A percentile compares a stretch with the other conserved stretches of the same genome.
phyloP scores from a whole-genome alignment of 2,329 filamentous ascomycete genomes.

The Emergomyces pasteurianus region DNA sequence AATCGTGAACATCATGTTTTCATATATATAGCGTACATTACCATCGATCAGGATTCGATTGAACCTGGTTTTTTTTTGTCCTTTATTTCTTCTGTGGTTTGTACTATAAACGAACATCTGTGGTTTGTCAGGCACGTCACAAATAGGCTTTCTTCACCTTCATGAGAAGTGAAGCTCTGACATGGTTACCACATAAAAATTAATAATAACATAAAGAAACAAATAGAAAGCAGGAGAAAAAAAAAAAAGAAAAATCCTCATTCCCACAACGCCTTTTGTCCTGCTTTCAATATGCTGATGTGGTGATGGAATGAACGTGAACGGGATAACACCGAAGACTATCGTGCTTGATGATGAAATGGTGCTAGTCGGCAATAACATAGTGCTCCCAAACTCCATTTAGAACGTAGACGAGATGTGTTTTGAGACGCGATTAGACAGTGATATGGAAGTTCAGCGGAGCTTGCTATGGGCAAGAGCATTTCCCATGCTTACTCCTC shows the following conservation, averaged over 20 bases:
- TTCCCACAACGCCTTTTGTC: not conserved
- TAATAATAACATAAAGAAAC: not conserved
- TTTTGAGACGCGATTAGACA: not conserved
- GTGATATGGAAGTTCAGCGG: not conserved
- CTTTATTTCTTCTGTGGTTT: not conserved
- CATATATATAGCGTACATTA: not conserved
- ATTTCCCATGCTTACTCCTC: conserved; percentile 23
- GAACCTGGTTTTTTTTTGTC: not conserved
- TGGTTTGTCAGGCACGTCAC: not conserved
- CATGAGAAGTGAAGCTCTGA: not conserved
- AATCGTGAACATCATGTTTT: not conserved
- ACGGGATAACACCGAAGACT: not conserved
- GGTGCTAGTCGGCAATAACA: not conserved
- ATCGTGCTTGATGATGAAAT: not conserved
- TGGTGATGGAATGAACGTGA: not conserved
- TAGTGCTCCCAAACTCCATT: not conserved
- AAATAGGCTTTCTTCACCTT: not conserved
- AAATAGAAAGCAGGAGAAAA: not conserved
- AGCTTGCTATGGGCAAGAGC: not conserved
- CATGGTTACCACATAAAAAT: not conserved
- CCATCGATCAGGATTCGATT: not conserved
- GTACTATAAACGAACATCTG: not conserved
- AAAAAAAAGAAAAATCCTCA: not conserved
- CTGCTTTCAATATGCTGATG: not conserved
- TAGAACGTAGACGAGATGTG: not conserved